These are phyloP conservation scores for Tarenaya hassleriana DNA, from an alignment of 345 rosid genomes.

Conservation along the genomic window DNA sequence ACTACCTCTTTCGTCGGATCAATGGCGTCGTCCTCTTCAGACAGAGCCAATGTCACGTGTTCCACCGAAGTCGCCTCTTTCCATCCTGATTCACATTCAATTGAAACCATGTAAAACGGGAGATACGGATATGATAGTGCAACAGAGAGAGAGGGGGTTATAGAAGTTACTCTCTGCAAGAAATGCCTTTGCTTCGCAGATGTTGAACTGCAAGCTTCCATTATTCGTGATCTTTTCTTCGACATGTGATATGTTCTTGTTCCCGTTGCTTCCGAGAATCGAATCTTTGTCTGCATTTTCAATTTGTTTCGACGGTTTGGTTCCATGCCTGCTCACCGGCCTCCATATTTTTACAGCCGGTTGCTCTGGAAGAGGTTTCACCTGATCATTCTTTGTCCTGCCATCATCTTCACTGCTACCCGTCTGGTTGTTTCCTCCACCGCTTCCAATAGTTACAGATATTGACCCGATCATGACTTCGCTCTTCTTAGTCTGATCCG, in stretches of 20 bases:
- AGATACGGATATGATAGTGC: neutral
- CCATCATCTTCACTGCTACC: constrained; percentile 33
- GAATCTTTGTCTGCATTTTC: constrained; percentile 20
- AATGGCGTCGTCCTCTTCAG: constrained; percentile 37
- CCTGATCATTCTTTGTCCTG: constrained; percentile 32
- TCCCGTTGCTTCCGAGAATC: constrained; percentile 18
- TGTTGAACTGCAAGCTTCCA: constrained; percentile 40
- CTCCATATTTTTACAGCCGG: constrained; percentile 31
- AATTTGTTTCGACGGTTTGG: constrained; percentile 18
- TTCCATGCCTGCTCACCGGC: constrained; percentile 34
- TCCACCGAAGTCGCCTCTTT: constrained; percentile 58
- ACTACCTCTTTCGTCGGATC: constrained; percentile 24
- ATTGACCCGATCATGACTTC: constrained; percentile 85
- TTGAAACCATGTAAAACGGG: neutral
- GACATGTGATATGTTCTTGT: constrained; percentile 7
- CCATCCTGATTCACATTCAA: constrained; percentile 58
- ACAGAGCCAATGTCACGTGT: constrained; percentile 60
- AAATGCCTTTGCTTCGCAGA: constrained; percentile 58
- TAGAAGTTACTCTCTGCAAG: constrained; percentile 64
- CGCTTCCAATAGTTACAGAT: constrained; percentile 52
- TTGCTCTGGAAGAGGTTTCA: constrained; percentile 25
- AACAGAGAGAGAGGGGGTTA: neutral
- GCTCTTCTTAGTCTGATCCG: constrained; percentile 35
- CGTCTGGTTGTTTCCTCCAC: constrained; percentile 33
- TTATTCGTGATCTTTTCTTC: constrained; percentile 19